Evolutionary conservation across 148 eudicot genomes (phyloP), one percentile per base, ranked within the genome.

Genomic region (Simmondsia chinensis): DNA sequence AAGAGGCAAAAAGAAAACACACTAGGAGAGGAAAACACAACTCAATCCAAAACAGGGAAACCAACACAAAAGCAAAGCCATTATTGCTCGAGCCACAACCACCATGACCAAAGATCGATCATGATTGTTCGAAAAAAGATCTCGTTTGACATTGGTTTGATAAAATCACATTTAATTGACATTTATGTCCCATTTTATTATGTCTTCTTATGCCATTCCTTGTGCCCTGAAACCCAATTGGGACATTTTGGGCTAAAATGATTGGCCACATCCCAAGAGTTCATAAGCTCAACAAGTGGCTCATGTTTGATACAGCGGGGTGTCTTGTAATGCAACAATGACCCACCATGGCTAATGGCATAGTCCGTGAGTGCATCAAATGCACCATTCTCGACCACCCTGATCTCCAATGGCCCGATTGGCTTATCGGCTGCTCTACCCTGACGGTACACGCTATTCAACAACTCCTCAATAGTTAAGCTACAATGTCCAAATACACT

Each of bases 361-460:
- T 70, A 64, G 46, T 70, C 75, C 75, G 64, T 70, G 2, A 70
- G 62, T 66, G 52, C 55, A 17, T 70, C 75, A 38, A 64, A 64
- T 2, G 75, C 64, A 27, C 66, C 70, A 2, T 4, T 21, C 33
- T 59, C 74, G 22, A 69, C 74, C 3, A 69, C 47, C 49, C 42
- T 69, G 29, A 69, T 62, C 59, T 69, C 74, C 13, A 70, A 59
- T 7, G 75, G 62, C 5, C 75, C 75, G 11, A 64, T 64, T 4
- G 70, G 54, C 22, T 57, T 49, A 20, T 53, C 59, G 0, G 36
- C 63, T 7, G 21, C 44, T 1, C 74, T 50, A 25, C 62, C 57
- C 38, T 69, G 74, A 9, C 74, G 56, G 30, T 69, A 69, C 1
- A 69, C 69, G 4, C 52, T 39, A 51, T 58, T 53, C 4, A 69